Evolutionary conservation across 371 early-diverging fungal species (phyloP), one percentile per base, ranked within the genome.

Genomic region (Mortierella sp.): DNA sequence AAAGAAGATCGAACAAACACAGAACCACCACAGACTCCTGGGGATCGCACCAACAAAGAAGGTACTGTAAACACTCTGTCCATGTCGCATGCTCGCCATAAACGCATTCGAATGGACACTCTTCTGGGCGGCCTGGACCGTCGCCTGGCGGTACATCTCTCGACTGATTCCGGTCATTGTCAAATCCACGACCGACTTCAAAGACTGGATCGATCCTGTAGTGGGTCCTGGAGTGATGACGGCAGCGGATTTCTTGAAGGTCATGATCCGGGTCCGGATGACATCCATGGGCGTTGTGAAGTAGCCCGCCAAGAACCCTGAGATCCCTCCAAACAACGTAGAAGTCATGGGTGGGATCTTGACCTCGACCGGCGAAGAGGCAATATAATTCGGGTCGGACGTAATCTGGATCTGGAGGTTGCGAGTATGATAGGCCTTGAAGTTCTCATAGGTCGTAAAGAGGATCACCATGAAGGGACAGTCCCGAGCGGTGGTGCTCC

Each of bases 261-360:
- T 95, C 91, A 96, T 95, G 87, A 96, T 92, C 27, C 93, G 88
- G 14, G 96, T 95, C n/a, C 93, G 91, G 54, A 96, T 90, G 0
- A 96, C 95, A 84, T 96, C 96, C 91, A 96, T 94, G 4, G 96
- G 96, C 3, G 96, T 95, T 1, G 96, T 96, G 44, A 95, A 89
- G 78, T 93, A 96, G 12, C 95, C 96, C 3, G 96, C 96, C 82
- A 96, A 88, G 76, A 91, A 94, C 5, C 96, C 96, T 48, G 95
- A 94, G 29, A 96, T 81, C 21, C 96, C 96, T 54, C 96, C 96
- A 85, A 94, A 96, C 71, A 95, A 51, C 18, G 93, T 92, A 72
- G 93, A 93, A 38, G 89, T 90, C 81, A 94, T 84, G 14, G 95
- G 94, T 10, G 96, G 91, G 75, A 95, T 95, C 86, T 91, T 91